phyloP scores from a whole-genome alignment of 2,329 filamentous ascomycete species.

The Lachnellula hyalina region DNA sequence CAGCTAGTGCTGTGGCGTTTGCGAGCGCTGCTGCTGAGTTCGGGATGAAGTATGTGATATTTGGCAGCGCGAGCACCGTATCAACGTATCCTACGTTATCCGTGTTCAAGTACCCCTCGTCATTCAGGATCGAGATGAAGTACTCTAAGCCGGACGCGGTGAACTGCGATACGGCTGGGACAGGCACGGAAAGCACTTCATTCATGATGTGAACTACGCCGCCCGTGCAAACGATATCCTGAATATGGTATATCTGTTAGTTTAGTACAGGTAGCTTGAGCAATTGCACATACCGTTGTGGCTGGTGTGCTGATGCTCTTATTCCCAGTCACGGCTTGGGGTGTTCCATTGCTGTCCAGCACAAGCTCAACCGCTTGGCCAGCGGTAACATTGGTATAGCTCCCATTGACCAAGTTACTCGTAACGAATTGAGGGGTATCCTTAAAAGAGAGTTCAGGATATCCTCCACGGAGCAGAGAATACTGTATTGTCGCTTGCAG shows the following conservation, averaged over 20 bases:
- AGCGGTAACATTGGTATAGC: slow-evolving; percentile 20
- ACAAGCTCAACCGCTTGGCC: slow-evolving; percentile 19
- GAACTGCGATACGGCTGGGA: slow-evolving; percentile 7
- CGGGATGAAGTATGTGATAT: slow-evolving; percentile 23
- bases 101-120: slow-evolving; percentile 4
- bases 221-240: slow-evolving; percentile 50
- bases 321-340: slow-evolving; percentile 12
- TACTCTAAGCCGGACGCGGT: slow-evolving; percentile 11
- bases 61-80: slow-evolving; percentile 7
- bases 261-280: not conserved
- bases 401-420: slow-evolving; percentile 10
- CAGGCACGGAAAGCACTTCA: slow-evolving; percentile 41
- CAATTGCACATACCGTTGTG: slow-evolving; percentile 7
- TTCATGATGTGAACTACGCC: slow-evolving; percentile 52
- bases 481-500: slow-evolving; percentile 18
- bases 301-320: slow-evolving; percentile 9
- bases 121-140: slow-evolving; percentile 16
- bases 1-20: slow-evolving; percentile 7
- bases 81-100: slow-evolving; percentile 12
- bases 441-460: slow-evolving; percentile 12
- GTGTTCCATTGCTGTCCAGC: slow-evolving; percentile 2
- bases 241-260: not conserved
- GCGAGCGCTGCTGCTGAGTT: slow-evolving; percentile 17
- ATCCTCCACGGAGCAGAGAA: slow-evolving; percentile 17
- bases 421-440: slow-evolving; percentile 16